Evolutionary conservation across 257 asterid genomes (phyloP).

Genomic region (Craterostigma plantagineum): DNA sequence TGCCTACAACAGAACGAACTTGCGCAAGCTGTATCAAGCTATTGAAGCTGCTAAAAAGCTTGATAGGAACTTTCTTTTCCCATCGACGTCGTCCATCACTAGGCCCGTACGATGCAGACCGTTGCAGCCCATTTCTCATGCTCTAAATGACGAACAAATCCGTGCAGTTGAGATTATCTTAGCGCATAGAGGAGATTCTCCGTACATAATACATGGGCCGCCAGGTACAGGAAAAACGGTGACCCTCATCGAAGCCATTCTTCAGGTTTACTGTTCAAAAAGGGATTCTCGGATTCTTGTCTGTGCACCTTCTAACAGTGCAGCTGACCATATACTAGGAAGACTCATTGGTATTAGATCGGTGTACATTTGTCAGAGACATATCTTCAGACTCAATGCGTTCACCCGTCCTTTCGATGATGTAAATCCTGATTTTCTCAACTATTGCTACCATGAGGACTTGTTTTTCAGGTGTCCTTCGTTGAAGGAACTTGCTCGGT

Average conservation of each 20-base stretch:
- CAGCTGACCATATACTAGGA: slow-evolving; percentile 74
- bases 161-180: slow-evolving; percentile 53
- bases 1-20: slow-evolving; percentile 30
- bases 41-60: slow-evolving; percentile 52
- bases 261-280: slow-evolving; percentile 33
- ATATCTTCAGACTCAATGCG: slow-evolving; percentile 71
- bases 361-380: slow-evolving; percentile 15
- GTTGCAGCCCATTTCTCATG: slow-evolving; percentile 33
- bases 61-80: slow-evolving; percentile 44
- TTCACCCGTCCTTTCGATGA: slow-evolving; percentile 55
- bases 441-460: slow-evolving; percentile 45
- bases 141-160: slow-evolving; percentile 52
- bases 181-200: slow-evolving; percentile 60
- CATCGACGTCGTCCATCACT: slow-evolving; percentile 20
- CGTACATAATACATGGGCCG: slow-evolving; percentile 84
- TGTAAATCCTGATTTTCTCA: slow-evolving; percentile 28
- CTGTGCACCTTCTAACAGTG: slow-evolving; percentile 94
- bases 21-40: slow-evolving; percentile 71
- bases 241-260: slow-evolving; percentile 72
- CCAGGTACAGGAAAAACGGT: slow-evolving; percentile 95
- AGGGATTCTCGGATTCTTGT: slow-evolving; percentile 35
- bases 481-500: slow-evolving; percentile 19
- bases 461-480: slow-evolving; percentile 41
- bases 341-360: slow-evolving; percentile 28
- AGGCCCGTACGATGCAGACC: slow-evolving; percentile 16